phyloP scores from a whole-genome alignment of 164 flowering plant species.

The Saururus chinensis region DNA sequence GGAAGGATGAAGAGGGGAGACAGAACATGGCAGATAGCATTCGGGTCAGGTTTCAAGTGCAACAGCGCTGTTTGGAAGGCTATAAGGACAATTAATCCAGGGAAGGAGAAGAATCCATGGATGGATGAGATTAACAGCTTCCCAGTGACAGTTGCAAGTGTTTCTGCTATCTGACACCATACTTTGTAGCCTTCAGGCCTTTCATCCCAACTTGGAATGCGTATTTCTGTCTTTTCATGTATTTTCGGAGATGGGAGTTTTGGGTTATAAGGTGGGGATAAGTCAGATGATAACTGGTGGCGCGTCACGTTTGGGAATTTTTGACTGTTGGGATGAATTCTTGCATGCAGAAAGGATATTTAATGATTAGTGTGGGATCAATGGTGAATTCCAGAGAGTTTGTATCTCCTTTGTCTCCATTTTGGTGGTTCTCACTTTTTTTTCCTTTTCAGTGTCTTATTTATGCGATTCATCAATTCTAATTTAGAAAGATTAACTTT shows the following conservation, averaged over 20 bases:
- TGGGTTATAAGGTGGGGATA: too few species aligned
- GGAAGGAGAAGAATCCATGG: constrained; percentile 69
- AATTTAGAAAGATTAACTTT: too few species aligned
- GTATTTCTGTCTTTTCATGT: not conserved
- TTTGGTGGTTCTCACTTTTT: too few species aligned
- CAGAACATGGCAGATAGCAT: constrained; percentile 75
- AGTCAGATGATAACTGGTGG: not conserved
- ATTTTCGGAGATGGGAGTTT: not conserved
- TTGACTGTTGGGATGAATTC: not conserved
- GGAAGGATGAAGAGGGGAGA: constrained; percentile 70
- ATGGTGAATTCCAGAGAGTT: not conserved
- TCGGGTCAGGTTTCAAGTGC: constrained; percentile 78
- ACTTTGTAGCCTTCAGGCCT: too few species aligned
- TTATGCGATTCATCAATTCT: too few species aligned
- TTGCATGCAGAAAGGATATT: not conserved
- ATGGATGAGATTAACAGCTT: constrained; percentile 58
- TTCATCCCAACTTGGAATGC: not conserved
- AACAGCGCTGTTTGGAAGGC: constrained; percentile 86
- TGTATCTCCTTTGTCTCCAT: too few species aligned
- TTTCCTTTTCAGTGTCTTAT: too few species aligned
- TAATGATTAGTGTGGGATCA: not conserved
- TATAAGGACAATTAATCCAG: constrained; percentile 45
- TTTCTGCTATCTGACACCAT: constrained; percentile 25
- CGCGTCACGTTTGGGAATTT: not conserved
- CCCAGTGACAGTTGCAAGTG: constrained; percentile 56